Percentiles rank a stretch among this genome's conserved stretches.
Evolutionary conservation across 768 basidiomycete species (phyloP).

Genomic region (Suillus luteus): DNA sequence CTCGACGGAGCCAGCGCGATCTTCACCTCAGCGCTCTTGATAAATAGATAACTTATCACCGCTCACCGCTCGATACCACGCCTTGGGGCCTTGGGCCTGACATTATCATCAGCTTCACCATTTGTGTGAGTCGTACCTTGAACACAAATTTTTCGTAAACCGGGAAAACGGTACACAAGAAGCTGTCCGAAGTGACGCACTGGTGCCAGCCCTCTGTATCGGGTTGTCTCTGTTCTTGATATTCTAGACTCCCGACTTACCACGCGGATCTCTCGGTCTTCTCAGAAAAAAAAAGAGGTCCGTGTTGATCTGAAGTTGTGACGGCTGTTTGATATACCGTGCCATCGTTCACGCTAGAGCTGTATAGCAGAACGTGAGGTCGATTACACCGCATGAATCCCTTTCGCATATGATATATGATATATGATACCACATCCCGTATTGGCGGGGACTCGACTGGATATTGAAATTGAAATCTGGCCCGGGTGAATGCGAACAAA

Average conservation of each 20-base stretch:
- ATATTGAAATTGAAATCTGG: not conserved
- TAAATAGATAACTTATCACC: not conserved
- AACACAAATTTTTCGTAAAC: not conserved
- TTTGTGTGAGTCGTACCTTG: not conserved
- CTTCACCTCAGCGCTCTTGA: not conserved
- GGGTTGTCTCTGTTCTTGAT: not conserved
- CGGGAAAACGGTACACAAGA: not conserved
- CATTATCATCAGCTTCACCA: too few relatives aligned
- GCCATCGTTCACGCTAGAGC: not conserved
- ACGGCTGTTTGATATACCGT: not conserved
- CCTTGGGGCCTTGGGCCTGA: not conserved
- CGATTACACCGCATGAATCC: too few relatives aligned
- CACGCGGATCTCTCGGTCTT: not conserved
- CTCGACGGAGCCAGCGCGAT: not conserved
- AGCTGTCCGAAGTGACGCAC: not conserved
- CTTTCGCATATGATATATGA: not conserved
- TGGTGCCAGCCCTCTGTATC: not conserved
- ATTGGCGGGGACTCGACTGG: not conserved
- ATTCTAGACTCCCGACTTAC: not conserved
- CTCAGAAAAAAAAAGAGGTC: not conserved
- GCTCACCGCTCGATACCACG: not conserved
- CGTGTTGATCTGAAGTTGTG: not conserved
- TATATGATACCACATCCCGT: too few relatives aligned
- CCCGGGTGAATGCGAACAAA: not conserved
- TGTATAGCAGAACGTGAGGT: not conserved